phyloP scores from a whole-genome alignment of 192 early-diverging fungal genomes.

The Linnemannia exigua region DNA sequence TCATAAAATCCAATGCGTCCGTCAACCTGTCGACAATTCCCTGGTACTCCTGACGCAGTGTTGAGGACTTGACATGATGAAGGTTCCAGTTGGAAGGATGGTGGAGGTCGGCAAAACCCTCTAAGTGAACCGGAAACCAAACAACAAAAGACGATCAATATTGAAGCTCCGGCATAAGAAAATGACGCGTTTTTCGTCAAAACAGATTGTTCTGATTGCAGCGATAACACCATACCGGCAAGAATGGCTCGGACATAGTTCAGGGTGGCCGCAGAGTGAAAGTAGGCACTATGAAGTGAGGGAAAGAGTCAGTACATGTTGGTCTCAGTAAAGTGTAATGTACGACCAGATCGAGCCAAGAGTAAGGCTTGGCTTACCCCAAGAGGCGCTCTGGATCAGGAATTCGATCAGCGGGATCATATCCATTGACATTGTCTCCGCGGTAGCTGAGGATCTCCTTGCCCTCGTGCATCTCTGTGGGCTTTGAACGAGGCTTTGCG shows the following conservation, averaged over 20 bases:
- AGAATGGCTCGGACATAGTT: slow-evolving; percentile 95
- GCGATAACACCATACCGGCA: slow-evolving; percentile 61
- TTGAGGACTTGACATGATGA: slow-evolving; percentile 85
- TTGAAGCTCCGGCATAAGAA: slow-evolving; percentile 1
- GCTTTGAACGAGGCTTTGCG: slow-evolving; percentile 96
- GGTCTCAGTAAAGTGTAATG: neutral
- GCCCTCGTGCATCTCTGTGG: slow-evolving; percentile 90
- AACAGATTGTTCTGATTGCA: slow-evolving; percentile 4
- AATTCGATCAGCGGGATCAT: slow-evolving; percentile 83
- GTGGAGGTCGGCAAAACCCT: slow-evolving; percentile 81
- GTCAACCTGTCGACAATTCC: slow-evolving; percentile 87
- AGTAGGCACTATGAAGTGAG: slow-evolving; percentile 79
- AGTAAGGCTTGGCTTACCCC: slow-evolving; percentile 58
- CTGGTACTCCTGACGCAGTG: slow-evolving; percentile 90
- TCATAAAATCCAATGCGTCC: slow-evolving; percentile 95
- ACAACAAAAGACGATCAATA: neutral
- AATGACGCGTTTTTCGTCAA: slow-evolving; percentile 12
- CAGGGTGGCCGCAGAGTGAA: slow-evolving; percentile 96
- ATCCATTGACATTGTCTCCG: slow-evolving; percentile 99
- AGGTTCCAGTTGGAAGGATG: slow-evolving; percentile 92
- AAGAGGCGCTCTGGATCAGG: slow-evolving; percentile 96
- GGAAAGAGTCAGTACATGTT: neutral
- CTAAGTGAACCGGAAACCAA: slow-evolving; percentile 48
- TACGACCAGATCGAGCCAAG: neutral
- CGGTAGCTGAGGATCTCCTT: slow-evolving; percentile 89